These are phyloP conservation scores for Thozetella sp. DNA, from an alignment of 495 filamentous ascomycete genomes.

Conservation along the genomic window DNA sequence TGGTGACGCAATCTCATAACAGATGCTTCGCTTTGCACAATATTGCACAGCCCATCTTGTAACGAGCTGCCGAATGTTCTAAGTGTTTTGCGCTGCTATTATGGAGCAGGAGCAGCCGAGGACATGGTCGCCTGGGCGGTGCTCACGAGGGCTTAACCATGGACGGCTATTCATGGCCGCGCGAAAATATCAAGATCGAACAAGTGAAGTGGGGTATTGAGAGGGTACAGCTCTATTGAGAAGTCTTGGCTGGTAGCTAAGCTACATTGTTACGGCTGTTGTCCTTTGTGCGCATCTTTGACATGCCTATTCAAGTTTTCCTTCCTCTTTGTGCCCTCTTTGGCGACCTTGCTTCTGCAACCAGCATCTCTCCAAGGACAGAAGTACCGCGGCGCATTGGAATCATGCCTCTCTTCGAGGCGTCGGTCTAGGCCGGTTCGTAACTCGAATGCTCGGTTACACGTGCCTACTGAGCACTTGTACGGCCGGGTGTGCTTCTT, in stretches of 20 bases:
- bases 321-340: conserved; percentile 6
- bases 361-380: conserved; percentile 9
- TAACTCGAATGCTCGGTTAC: conserved; percentile 7
- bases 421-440: conserved; percentile 6
- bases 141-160: too few relatives aligned
- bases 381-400: conserved; percentile 8
- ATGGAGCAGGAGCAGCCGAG: too few relatives aligned
- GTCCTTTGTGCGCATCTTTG: conserved; percentile 3
- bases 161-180: background rate
- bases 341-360: conserved; percentile 8
- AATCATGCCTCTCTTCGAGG: conserved; percentile 6
- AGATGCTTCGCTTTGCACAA: too few relatives aligned
- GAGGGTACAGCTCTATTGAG: conserved; percentile 5
- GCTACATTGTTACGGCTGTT: conserved; percentile 4
- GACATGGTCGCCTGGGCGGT: too few relatives aligned
- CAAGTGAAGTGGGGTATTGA: background rate
- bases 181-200: background rate
- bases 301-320: conserved; percentile 7
- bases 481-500: conserved; percentile 9
- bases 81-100: too few relatives aligned
- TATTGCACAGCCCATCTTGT: too few relatives aligned
- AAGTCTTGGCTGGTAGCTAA: conserved; percentile 1
- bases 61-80: too few relatives aligned
- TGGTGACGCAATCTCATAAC: too few relatives aligned
- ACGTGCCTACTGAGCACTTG: conserved; percentile 9